Base-by-base conservation (phyloP, 371 early-diverging fungal species). In the Mortierella sp. region DNA sequence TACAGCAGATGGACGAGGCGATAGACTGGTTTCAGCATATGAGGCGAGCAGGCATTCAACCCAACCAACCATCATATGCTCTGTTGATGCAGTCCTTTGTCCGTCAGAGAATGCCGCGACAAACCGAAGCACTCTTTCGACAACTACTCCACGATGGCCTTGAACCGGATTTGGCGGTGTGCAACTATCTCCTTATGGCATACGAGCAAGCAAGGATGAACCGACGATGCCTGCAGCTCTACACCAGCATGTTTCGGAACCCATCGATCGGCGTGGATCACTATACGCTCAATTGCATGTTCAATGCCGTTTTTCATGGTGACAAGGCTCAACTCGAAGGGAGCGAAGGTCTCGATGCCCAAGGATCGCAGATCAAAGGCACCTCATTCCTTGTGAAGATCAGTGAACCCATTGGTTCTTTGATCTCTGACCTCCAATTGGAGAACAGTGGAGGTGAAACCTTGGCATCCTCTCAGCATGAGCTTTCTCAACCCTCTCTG, bases 121-220 rank as follows among this genome's bases (percentile, higher is more conserved):
- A 68, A 41, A 48, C 70, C 16, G 77, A 76, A 34, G 62, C 65
- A 7, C 40, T 76, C 27, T 76, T 76, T 31, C 69, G 77, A 54
- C 77, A 76, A 28, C 24, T 65, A 9, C 14, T 76, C 5, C 10
- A 10, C 4, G 77, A 76, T 39, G 65, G 66, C 0, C 47, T 76
- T 29, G 27, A 61, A 14, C 69, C 70, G 1, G 70, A 76, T 49
- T 54, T 64, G 31, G 47, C 50, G 2, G 14, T 57, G 27, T 69
- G 77, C 51, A 76, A 76, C 34, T 48, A 40, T 29, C 40, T 76
- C 3, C 37, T 76, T n/a, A 50, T 68, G 2, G 65, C 70, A 8
- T 76, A 76, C 41, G 77, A 76, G 19, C 77, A 76, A 44, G 69
- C 61, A 21, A 60, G 51, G 47, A 68, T 76, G 66, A 69, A 64